Evolutionary conservation across 495 filamentous ascomycete species (phyloP), one percentile per base, ranked within the genome.

Genomic region (Baudoinia panamericana): DNA sequence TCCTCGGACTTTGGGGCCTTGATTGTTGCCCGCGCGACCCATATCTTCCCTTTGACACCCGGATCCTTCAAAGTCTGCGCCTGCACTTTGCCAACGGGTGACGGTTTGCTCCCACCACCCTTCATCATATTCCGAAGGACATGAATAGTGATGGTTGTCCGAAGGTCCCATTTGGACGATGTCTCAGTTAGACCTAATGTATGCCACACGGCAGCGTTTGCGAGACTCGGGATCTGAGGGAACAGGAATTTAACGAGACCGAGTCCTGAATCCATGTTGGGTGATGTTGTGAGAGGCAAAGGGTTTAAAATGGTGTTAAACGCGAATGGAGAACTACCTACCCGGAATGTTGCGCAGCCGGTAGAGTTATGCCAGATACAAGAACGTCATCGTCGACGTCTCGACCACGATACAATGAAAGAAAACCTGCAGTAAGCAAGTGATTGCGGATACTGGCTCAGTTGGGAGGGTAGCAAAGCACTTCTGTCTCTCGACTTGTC

Each of bases 1-100:
- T 76, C 68, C 19, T 70, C 67, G 21, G 66, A 56, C 40, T 73
- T 72, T 11, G 73, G 74, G 19, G 52, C 56, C 0, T 74, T 68
- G 18, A 84, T 58, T 0, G 63, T 67, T 24, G 77, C 72, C 30
- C 75, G 80, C 38, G 72, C 75, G 24, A 93, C 64, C 87, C 87
- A 94, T 51, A 90, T 75, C 22, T 68, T 70, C 3, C 82, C 83
- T 53, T 85, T 84, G 51, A 92, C 64, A 5, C 72, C 75, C 0
- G 73, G 73, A 22, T 81, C 80, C 35, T 64, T 69, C 30, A 69
- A 54, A 4, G 72, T 69, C 23, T 69, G 48, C n/a, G 62, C 62
- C 56, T 96, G 88, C 25, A 68, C 59, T 41, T 75, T 69, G 25
- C 71, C 62, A 17, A 94, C 57, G 7, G 75, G 19, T 0, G 47